Base-by-base conservation (phyloP, 208 protist genomes). In the Wallacemonas sp. region DNA sequence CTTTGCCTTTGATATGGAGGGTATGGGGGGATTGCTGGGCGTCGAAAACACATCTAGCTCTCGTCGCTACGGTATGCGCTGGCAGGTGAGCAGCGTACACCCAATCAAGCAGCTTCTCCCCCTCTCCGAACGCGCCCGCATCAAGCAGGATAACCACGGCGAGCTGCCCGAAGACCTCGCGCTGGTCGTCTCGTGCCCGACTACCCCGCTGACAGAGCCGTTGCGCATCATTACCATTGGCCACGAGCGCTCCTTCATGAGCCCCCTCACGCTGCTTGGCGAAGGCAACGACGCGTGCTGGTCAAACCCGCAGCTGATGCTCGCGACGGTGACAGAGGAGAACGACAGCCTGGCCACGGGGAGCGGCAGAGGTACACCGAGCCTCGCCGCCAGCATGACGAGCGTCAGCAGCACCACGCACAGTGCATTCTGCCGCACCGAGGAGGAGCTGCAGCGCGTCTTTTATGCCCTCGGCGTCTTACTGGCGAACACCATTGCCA, bases 401-500 rank as follows among this genome's bases (percentile, higher is more conserved):
- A 68, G 39, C 15, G 3, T 58, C 8, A 15, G 22, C 26, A 39
- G 42, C 38, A 21, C 19, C 36, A 34, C 48, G 9, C 10, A 33
- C 29, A 59, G 33, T 44, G 33, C 41, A 19, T 46, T 73, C 8
- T 81, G 76, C 38, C 45, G 75, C 58, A 81, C 73, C 13, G 66
- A 74, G 42, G 66, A 73, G 22, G 67, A 69, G 30, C 64, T 85
- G 30, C 62, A 71, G 38, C 55, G 66, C 29, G 27, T 81, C 38
- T 85, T 79, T 58, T 81, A 59, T 44, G 58, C 69, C 4, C 63
- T 81, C 22, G 83, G 83, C 27, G 66, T 84, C 21, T 68, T 89
- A 13, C 67, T 89, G n/a, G 71, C 69, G 33, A 85, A 81, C 68
- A 41, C 68, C 50, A 78, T 89, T 37, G 45, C 63, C 42, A 89